Conservation (phyloP, 2,329 filamentous ascomycete genomes). For the Calonectria multiphialidica region DNA sequence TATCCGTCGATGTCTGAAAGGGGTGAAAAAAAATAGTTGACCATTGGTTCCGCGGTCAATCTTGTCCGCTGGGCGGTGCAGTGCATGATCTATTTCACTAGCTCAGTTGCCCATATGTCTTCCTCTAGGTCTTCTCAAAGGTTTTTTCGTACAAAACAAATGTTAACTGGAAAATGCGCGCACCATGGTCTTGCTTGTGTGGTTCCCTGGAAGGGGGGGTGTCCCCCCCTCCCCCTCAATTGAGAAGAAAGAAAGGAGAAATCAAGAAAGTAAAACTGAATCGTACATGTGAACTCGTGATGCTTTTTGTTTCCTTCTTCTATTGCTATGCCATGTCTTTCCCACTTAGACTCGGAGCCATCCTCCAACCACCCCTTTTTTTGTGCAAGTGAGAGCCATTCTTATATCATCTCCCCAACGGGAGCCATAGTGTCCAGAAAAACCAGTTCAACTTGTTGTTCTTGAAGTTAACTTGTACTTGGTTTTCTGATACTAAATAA, state of each 20-base stretch:
- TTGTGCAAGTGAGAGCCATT: no score
- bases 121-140: conserved; percentile 47
- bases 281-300: background rate
- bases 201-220: background rate
- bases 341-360: background rate
- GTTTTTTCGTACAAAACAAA: conserved; percentile 46
- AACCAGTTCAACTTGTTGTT: no score
- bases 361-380: no score
- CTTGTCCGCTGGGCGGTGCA: conserved; percentile 32
- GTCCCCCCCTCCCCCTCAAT: background rate
- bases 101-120: conserved; percentile 44
- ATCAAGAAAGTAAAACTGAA: conserved; percentile 18
- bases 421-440: no score
- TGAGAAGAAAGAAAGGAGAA: conserved; percentile 1
- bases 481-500: no score
- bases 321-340: background rate
- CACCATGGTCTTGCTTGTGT: conserved; percentile 29
- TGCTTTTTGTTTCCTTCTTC: background rate
- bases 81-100: conserved; percentile 42
- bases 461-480: no score
- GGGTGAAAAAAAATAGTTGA: conserved; percentile 47
- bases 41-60: conserved; percentile 45
- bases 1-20: conserved; percentile 49
- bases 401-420: no score
- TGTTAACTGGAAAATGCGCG: conserved; percentile 42